These are phyloP conservation scores for Nidularia sp. DNA, from an alignment of 768 basidiomycete genomes.

Conservation along the genomic window DNA sequence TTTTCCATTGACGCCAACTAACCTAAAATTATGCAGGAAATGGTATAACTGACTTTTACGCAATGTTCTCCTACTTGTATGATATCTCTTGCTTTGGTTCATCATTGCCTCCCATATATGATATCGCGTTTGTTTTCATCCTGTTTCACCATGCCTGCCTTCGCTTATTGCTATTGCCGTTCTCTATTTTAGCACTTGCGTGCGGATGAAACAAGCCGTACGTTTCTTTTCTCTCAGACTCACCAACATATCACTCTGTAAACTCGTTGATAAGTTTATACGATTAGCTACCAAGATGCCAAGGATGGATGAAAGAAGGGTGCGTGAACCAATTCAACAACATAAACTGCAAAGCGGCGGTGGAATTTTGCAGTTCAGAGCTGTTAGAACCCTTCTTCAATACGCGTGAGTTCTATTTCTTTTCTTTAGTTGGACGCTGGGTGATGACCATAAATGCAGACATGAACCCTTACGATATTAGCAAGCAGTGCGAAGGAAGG, in stretches of 20 bases:
- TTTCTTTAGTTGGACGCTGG: not conserved
- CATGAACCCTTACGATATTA: slow-evolving; percentile 68
- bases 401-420: slow-evolving; percentile 25
- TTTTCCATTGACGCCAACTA: not conserved
- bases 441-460: slow-evolving; percentile 14
- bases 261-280: not conserved
- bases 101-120: slow-evolving; percentile 37
- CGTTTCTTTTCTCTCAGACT: slow-evolving; percentile 10
- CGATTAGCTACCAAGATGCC: slow-evolving; percentile 59
- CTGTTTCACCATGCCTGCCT: slow-evolving; percentile 15
- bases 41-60: slow-evolving; percentile 54
- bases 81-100: slow-evolving; percentile 29
- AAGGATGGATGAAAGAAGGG: slow-evolving; percentile 43
- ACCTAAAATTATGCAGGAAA: slow-evolving; percentile 38
- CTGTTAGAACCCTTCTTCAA: slow-evolving; percentile 37
- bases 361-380: slow-evolving; percentile 52
- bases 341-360: slow-evolving; percentile 61
- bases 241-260: not conserved
- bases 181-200: slow-evolving; percentile 32
- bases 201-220: slow-evolving; percentile 57
- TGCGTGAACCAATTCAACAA: slow-evolving; percentile 65
- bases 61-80: slow-evolving; percentile 33
- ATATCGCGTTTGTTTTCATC: slow-evolving; percentile 39
- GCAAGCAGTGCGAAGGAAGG: slow-evolving; percentile 50
- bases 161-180: slow-evolving; percentile 18